phyloP scores from a whole-genome alignment of 2,329 filamentous ascomycete genomes.

The Stagonosporopsis tanaceti region DNA sequence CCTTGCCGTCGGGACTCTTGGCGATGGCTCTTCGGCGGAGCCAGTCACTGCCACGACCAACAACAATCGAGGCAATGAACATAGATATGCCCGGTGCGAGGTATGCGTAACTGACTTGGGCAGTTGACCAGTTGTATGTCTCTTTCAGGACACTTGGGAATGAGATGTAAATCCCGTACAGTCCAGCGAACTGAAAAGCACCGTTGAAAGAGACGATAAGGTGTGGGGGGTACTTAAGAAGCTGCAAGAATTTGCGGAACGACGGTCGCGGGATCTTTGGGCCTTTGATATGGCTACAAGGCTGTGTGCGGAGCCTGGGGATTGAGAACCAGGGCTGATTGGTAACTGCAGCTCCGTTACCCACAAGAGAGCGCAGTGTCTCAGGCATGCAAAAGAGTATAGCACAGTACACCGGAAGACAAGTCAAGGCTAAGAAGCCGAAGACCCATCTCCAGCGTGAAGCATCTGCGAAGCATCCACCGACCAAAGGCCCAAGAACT shows the following conservation, averaged over 20 bases:
- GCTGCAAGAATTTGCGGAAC: slow-evolving; percentile 32
- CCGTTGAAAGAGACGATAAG: slow-evolving; percentile 42
- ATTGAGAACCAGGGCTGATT: slow-evolving; percentile 38
- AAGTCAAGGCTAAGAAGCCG: slow-evolving; percentile 47
- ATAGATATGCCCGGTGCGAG: slow-evolving; percentile 47
- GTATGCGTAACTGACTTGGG: slow-evolving; percentile 49
- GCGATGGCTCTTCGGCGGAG: slow-evolving; percentile 38
- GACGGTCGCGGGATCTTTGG: slow-evolving; percentile 36
- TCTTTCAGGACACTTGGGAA: slow-evolving; percentile 36
- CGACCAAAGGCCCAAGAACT: slow-evolving; percentile 55
- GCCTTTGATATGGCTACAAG: slow-evolving; percentile 25
- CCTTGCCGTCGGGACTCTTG: slow-evolving; percentile 32
- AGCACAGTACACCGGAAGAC: slow-evolving; percentile 37
- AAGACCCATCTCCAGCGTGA: slow-evolving; percentile 57
- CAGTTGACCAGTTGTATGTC: slow-evolving; percentile 47
- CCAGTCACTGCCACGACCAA: slow-evolving; percentile 52
- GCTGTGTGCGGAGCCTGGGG: slow-evolving; percentile 36
- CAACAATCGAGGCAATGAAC: slow-evolving; percentile 48
- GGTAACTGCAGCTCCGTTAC: slow-evolving; percentile 50
- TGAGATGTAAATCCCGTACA: slow-evolving; percentile 39
- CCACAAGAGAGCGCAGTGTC: slow-evolving; percentile 56
- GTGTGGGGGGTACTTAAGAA: slow-evolving; percentile 40
- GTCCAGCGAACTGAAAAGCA: slow-evolving; percentile 38
- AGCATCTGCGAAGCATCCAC: slow-evolving; percentile 49
- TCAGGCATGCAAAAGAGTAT: slow-evolving; percentile 56